A percentile compares a stretch with the other conserved stretches of the same genome.
Conservation (phyloP, 2,329 filamentous ascomycete genomes). For the Dactylella cylindrospora region DNA sequence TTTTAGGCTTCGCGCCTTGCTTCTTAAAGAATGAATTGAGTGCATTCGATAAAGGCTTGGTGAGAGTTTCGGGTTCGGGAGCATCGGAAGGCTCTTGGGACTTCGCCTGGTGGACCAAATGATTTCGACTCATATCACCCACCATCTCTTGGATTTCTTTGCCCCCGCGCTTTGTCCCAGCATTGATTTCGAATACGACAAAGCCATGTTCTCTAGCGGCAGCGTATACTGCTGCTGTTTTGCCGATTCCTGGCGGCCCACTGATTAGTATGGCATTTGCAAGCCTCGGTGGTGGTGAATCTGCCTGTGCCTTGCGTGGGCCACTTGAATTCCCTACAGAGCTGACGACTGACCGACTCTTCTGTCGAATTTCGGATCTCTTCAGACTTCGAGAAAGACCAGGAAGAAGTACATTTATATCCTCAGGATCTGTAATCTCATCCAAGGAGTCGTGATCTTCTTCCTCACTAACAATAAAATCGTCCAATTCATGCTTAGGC, state of each 20-base stretch:
- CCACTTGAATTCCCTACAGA: slow-evolving; percentile 4
- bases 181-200: slow-evolving; percentile 92
- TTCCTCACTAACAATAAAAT: slow-evolving; percentile 76
- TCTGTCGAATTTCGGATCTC: slow-evolving; percentile 57
- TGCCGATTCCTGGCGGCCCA: slow-evolving; percentile 85
- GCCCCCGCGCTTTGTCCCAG: slow-evolving; percentile 77
- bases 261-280: slow-evolving; percentile 83
- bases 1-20: slow-evolving; percentile 48
- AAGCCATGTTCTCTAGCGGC: slow-evolving; percentile 89
- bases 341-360: slow-evolving; percentile 22
- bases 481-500: slow-evolving; percentile 68
- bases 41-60: slow-evolving; percentile 49
- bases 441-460: slow-evolving; percentile 72
- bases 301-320: slow-evolving; percentile 49
- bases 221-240: slow-evolving; percentile 88
- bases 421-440: slow-evolving; percentile 66
- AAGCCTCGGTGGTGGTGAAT: slow-evolving; percentile 57
- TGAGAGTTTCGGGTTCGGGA: slow-evolving; percentile 49
- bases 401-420: slow-evolving; percentile 52
- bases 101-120: slow-evolving; percentile 68
- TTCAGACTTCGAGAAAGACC: slow-evolving; percentile 54
- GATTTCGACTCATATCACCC: slow-evolving; percentile 95
- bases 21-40: slow-evolving; percentile 78
- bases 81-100: slow-evolving; percentile 47
- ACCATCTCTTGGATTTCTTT: slow-evolving; percentile 89